A percentile compares a stretch with the other conserved stretches of the same genome.
phyloP scores from a whole-genome alignment of 768 basidiomycete genomes.

The Suillus hirtellus region DNA sequence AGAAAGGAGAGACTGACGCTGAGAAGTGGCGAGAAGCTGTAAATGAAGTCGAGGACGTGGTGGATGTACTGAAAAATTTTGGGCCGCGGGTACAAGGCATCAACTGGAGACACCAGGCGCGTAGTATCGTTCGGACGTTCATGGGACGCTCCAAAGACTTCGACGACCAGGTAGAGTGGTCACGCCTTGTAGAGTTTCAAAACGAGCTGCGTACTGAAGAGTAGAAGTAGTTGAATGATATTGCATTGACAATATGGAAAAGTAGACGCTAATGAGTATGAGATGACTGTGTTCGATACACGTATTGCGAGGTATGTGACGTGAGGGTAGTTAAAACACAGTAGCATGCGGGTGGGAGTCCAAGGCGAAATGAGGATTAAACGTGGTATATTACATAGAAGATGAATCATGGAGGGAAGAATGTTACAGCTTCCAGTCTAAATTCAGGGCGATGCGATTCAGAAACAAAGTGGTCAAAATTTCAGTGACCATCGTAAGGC shows the following conservation, averaged over 20 bases:
- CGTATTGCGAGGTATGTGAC: constrained; percentile 3
- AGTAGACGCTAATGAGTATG: not conserved
- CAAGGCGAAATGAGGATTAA: constrained; percentile 2
- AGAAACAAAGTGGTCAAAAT: constrained; percentile 74
- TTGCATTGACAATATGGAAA: not conserved
- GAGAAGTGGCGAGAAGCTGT: constrained; percentile 75
- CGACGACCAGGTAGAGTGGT: constrained; percentile 88
- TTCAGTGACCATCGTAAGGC: constrained; percentile 69
- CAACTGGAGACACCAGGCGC: constrained; percentile 85
- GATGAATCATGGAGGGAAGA: not conserved
- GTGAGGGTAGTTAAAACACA: constrained; percentile 3
- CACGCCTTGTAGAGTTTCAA: constrained; percentile 59
- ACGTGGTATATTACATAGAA: not conserved
- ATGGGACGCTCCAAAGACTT: constrained; percentile 85
- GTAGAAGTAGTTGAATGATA: constrained; percentile 11
- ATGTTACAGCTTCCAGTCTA: constrained; percentile 48
- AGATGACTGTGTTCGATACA: constrained; percentile 9
- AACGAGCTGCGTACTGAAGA: constrained; percentile 25
- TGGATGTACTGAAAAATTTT: constrained; percentile 80
- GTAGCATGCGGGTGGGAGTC: not conserved
- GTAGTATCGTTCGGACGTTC: constrained; percentile 87
- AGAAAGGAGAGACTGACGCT: constrained; percentile 67
- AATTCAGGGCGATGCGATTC: constrained; percentile 65
- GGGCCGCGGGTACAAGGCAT: constrained; percentile 63
- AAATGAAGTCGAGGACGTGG: constrained; percentile 77